Conservation (phyloP, 495 filamentous ascomycete species). For the Penicillium nucicola region DNA sequence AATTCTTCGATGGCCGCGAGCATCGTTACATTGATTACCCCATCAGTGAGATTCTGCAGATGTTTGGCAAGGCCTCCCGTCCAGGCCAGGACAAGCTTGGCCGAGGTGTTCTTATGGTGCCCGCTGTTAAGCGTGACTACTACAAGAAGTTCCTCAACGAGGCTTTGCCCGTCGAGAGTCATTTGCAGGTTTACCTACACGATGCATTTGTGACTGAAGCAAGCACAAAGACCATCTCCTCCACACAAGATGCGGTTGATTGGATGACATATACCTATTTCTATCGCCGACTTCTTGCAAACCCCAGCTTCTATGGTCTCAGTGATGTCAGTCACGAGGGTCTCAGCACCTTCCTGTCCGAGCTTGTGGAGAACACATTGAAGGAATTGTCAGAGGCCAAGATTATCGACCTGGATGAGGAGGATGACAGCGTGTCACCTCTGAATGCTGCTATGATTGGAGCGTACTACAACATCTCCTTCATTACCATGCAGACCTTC, state of each 20-base stretch:
- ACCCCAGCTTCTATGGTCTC: conserved; percentile 94
- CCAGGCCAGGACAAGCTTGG: conserved; percentile 74
- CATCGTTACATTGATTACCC: conserved; percentile 98
- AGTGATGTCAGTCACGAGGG: conserved; percentile 88
- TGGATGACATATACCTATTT: conserved; percentile 99
- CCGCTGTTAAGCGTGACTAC: conserved; percentile 90
- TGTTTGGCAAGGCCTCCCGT: conserved; percentile 92
- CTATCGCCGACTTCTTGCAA: conserved; percentile 93
- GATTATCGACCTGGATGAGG: conserved; percentile 95
- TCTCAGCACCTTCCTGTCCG: conserved; percentile 89
- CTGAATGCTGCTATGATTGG: conserved; percentile 97
- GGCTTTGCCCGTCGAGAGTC: conserved; percentile 91
- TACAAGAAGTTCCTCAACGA: conserved; percentile 99
- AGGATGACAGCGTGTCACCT: conserved; percentile 86
- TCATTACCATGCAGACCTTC: conserved; percentile 99
- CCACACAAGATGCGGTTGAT: conserved; percentile 96
- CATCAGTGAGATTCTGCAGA: conserved; percentile 95
- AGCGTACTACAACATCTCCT: conserved; percentile 98
- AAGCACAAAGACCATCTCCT: conserved; percentile 87
- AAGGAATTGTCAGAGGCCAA: conserved; percentile 90
- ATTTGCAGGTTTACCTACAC: conserved; percentile 84
- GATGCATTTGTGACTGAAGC: conserved; percentile 97
- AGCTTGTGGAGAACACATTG: conserved; percentile 88
- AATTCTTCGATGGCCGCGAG: conserved; percentile 95
- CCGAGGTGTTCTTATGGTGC: conserved; percentile 91